Conservation (phyloP, 169 alveolate genomes). For the Perkinsus olseni region DNA sequence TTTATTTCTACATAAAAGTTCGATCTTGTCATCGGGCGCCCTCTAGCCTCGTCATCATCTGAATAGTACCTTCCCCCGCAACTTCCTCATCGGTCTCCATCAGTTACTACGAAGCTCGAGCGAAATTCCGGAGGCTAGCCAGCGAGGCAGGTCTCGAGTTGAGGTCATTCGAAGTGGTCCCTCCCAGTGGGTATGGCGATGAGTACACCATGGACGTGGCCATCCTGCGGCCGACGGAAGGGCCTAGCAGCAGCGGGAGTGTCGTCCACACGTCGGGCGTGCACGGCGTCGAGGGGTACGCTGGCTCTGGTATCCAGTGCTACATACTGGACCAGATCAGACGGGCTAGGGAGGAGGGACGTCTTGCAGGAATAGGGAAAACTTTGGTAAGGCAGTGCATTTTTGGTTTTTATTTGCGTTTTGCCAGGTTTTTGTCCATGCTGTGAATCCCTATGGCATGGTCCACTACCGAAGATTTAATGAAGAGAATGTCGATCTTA, state of each 20-base stretch:
- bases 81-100: no score
- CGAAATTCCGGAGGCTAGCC: not conserved
- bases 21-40: no score
- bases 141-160: not conserved
- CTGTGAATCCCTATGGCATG: conserved; percentile 8
- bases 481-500: conserved; percentile 5
- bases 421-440: not conserved
- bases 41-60: no score
- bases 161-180: not conserved
- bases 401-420: no score
- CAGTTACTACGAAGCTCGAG: not conserved
- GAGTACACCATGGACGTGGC: not conserved
- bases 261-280: not conserved
- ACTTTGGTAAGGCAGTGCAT: not conserved
- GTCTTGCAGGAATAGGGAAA: not conserved
- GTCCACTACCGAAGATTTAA: not conserved
- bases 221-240: not conserved
- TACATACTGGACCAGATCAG: not conserved
- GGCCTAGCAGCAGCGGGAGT: not conserved
- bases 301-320: not conserved
- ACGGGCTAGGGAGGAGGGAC: no score
- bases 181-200: not conserved
- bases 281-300: not conserved
- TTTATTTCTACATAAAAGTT: no score
- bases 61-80: no score